phyloP scores from a whole-genome alignment of 441 rosid genomes.

The Mallotus japonicus region DNA sequence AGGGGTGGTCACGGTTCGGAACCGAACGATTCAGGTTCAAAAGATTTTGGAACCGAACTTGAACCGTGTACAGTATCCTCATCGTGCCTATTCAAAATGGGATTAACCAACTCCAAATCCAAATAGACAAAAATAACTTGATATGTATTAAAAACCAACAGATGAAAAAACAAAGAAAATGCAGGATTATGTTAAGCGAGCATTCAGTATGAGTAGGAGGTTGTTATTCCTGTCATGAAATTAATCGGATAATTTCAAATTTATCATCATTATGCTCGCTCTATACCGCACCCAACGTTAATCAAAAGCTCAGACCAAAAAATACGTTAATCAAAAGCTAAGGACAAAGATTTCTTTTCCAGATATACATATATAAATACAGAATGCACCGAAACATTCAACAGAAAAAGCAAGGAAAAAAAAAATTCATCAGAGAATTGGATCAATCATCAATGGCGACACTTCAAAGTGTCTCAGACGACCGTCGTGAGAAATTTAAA shows the following conservation, averaged over 20 bases:
- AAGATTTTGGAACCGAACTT: no score
- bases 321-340: no score
- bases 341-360: no score
- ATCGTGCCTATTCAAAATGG: not conserved
- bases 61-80: slow-evolving; percentile 16
- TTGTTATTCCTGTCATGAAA: slow-evolving; percentile 27
- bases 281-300: no score
- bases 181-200: not conserved
- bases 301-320: no score
- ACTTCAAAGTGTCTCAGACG: slow-evolving; percentile 44
- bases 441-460: slow-evolving; percentile 48
- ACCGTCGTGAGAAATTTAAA: slow-evolving; percentile 53
- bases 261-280: slow-evolving; percentile 30
- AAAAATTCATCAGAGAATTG: slow-evolving; percentile 45
- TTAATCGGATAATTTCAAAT: slow-evolving; percentile 18
- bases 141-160: no score
- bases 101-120: not conserved
- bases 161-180: no score
- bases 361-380: not conserved
- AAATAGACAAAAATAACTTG: not conserved
- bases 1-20: no score
- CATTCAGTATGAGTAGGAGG: slow-evolving; percentile 43
- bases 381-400: not conserved
- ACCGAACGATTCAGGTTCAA: no score
- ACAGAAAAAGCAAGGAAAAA: no score